phyloP scores from a whole-genome alignment of 495 filamentous ascomycete species.

The Neurospora sp. region DNA sequence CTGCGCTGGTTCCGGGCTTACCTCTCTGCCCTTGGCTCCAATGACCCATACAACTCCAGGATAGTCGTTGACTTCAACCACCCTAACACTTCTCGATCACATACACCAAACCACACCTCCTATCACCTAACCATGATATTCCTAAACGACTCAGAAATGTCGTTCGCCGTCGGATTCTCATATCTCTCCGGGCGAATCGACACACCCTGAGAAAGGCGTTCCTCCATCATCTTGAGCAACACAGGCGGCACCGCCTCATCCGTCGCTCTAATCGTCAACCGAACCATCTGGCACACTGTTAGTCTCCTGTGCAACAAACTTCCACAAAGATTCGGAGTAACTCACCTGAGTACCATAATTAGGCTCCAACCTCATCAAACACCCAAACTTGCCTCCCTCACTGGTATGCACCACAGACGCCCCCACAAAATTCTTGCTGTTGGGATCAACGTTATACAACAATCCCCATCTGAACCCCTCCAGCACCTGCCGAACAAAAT shows the following conservation, averaged over 20 bases:
- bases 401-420: slow-evolving; percentile 82
- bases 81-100: not conserved
- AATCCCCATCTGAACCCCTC: slow-evolving; percentile 84
- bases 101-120: not conserved
- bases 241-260: slow-evolving; percentile 78
- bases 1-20: not conserved
- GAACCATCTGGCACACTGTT: slow-evolving; percentile 62
- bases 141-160: slow-evolving; percentile 39
- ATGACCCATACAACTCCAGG: not conserved
- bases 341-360: slow-evolving; percentile 81
- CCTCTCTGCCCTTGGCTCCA: not conserved
- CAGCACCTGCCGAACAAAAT: slow-evolving; percentile 56
- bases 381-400: slow-evolving; percentile 82
- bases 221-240: slow-evolving; percentile 77
- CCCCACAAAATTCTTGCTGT: slow-evolving; percentile 84
- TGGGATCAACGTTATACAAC: slow-evolving; percentile 77
- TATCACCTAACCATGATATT: slow-evolving; percentile 38
- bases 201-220: slow-evolving; percentile 49
- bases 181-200: slow-evolving; percentile 29
- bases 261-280: slow-evolving; percentile 87
- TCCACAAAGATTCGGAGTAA: not conserved
- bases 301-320: not conserved
- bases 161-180: slow-evolving; percentile 25
- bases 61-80: not conserved
- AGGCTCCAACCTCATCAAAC: slow-evolving; percentile 85